Conservation (phyloP, 75 land plant species). For the Sequoiadendron giganteum region DNA sequence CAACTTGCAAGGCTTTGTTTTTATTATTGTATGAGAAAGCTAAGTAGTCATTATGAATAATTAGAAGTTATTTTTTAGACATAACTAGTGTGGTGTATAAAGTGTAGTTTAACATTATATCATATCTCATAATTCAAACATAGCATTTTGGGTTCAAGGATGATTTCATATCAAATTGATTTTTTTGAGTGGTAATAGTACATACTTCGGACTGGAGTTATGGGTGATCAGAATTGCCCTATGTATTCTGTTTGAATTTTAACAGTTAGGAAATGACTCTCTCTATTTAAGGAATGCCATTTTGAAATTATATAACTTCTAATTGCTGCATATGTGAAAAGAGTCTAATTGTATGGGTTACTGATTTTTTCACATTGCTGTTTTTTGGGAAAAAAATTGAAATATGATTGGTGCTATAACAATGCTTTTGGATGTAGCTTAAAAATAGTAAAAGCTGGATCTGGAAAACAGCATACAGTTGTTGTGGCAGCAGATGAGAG, state of each 20-base stretch:
- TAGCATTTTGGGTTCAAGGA: not conserved
- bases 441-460: slow-evolving; percentile 77
- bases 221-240: not conserved
- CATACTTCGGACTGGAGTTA: not conserved
- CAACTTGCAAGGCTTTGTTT: too few species aligned
- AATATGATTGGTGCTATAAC: not conserved
- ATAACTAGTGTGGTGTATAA: too few species aligned
- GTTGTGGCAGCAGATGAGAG: slow-evolving; percentile 74
- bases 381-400: not conserved
- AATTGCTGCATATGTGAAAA: not conserved
- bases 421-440: slow-evolving; percentile 39
- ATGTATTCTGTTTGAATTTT: not conserved
- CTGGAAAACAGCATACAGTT: slow-evolving; percentile 83
- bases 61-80: too few species aligned
- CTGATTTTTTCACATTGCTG: not conserved
- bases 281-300: not conserved
- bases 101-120: too few species aligned
- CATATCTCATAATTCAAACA: too few species aligned
- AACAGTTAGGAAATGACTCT: not conserved
- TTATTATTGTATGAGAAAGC: too few species aligned
- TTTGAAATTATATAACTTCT: not conserved
- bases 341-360: not conserved
- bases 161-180: not conserved
- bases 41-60: too few species aligned
- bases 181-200: not conserved